Conservation (phyloP, 495 filamentous ascomycete genomes). For the Parachaetomium inaequale region DNA sequence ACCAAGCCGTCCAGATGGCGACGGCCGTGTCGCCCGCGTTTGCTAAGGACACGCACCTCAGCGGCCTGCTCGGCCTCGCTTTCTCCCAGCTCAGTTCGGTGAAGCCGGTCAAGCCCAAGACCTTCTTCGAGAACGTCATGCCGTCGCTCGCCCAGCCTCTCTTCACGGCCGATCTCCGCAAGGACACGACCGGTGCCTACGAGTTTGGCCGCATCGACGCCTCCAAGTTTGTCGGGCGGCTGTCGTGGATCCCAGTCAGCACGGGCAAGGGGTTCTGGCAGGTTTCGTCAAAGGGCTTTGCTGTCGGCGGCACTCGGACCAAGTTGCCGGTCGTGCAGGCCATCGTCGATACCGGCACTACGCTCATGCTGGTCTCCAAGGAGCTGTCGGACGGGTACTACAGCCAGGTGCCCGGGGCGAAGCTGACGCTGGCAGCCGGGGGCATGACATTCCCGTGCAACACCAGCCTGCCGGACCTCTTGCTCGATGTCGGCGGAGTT, state of each 20-base stretch:
- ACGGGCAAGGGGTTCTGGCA: slow-evolving; percentile 70
- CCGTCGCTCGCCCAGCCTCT: slow-evolving; percentile 60
- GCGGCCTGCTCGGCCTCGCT: slow-evolving; percentile 75
- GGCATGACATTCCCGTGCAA: slow-evolving; percentile 68
- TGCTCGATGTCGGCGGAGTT: slow-evolving; percentile 59
- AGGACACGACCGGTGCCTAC: slow-evolving; percentile 61
- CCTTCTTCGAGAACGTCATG: slow-evolving; percentile 78
- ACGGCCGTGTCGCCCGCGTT: slow-evolving; percentile 61
- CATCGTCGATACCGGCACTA: slow-evolving; percentile 71
- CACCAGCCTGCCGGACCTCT: slow-evolving; percentile 58
- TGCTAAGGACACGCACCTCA: slow-evolving; percentile 54
- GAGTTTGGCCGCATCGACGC: slow-evolving; percentile 72
- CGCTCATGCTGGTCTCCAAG: slow-evolving; percentile 65
- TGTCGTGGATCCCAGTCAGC: slow-evolving; percentile 64
- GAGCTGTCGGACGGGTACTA: slow-evolving; percentile 62
- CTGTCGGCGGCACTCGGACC: slow-evolving; percentile 44
- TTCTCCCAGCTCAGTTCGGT: slow-evolving; percentile 75
- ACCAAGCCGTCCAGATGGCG: slow-evolving; percentile 71
- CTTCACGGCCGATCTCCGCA: slow-evolving; percentile 67
- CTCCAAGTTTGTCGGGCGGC: slow-evolving; percentile 58
- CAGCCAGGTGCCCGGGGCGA: slow-evolving; percentile 54
- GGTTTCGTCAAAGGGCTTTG: slow-evolving; percentile 57
- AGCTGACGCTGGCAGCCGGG: slow-evolving; percentile 44
- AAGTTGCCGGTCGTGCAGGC: slow-evolving; percentile 46
- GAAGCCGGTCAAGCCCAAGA: slow-evolving; percentile 61